Evolutionary conservation across 208 protist species (phyloP), one percentile per base, ranked within the genome.

Genomic region (Crithidia brevicula): DNA sequence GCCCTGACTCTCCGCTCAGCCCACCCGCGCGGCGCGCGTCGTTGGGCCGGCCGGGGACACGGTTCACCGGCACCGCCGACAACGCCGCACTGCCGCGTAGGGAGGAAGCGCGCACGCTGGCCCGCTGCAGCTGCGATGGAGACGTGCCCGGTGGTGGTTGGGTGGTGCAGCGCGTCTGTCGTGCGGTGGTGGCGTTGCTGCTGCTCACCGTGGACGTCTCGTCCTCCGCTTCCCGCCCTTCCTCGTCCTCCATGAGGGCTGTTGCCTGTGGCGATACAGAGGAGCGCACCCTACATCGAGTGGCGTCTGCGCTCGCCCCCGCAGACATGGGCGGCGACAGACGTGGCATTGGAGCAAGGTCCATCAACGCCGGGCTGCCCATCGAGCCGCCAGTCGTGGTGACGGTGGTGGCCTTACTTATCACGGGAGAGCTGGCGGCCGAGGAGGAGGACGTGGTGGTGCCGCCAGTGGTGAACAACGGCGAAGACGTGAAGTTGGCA

Each of bases 31-130:
- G 13, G 23, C 50, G 28, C 18, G 15, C 51, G 16, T 31, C 58
- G 4, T 1, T 2, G 11, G 36, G 7, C 36, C 54, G 56, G 36
- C 31, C 31, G 33, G 38, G 54, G 8, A 34, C 43, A 23, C 61
- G 20, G 46, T 75, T 75, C 18, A 68, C 60, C 18, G 70, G 20
- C 46, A 75, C 20, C 5, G 70, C 11, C 5, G 70, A 58, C 18
- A 75, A 53, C 1, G 70, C 27, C 1, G 28, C 52, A 27, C 70
- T 75, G 61, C 61, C 28, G 36, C 61, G 70, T 46, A 64, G 45
- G 15, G 70, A 64, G 30, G 70, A 75, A 31, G 43, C 22, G 40
- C 60, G 70, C 30, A 53, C 28, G 47, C 61, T 64, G 43, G 8
- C 58, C 58, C 27, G 25, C 45, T 52, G 58, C 30, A 1, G 4